phyloP scores from a whole-genome alignment of 495 filamentous ascomycete genomes.

The Cetradonia linearis region DNA sequence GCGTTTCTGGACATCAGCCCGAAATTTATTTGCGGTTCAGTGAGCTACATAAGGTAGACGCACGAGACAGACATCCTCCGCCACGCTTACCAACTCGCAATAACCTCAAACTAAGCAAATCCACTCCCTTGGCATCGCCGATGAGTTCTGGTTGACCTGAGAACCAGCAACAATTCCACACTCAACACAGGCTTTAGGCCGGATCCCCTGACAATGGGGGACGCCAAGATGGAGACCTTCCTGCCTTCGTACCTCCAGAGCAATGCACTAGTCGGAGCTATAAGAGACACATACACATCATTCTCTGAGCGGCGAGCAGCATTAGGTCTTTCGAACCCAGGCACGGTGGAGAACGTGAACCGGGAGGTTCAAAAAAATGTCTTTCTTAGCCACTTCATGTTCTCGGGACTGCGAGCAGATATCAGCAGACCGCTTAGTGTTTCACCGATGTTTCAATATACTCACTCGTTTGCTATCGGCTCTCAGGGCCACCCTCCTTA shows the following conservation, averaged over 20 bases:
- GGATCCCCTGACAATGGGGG: conserved; percentile 24
- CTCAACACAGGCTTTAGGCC: conserved; percentile 1
- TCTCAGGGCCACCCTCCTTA: conserved; percentile 81
- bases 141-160: not conserved
- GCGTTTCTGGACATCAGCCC: not conserved
- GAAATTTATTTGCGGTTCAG: conserved; percentile 3
- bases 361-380: conserved; percentile 92
- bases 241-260: conserved; percentile 49
- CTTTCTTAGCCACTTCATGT: conserved; percentile 88
- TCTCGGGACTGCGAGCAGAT: conserved; percentile 88
- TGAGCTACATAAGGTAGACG: not conserved
- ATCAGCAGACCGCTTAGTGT: conserved; percentile 91
- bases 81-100: not conserved
- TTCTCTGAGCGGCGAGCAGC: conserved; percentile 79
- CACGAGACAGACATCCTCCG: conserved; percentile 9
- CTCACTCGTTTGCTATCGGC: conserved; percentile 91
- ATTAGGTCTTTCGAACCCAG: conserved; percentile 83
- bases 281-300: conserved; percentile 67
- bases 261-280: conserved; percentile 56
- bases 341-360: conserved; percentile 81
- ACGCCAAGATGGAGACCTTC: conserved; percentile 44
- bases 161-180: not conserved
- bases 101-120: not conserved
- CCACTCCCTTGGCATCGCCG: not conserved
- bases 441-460: conserved; percentile 89